Conservation (phyloP, 257 asterid genomes). For the Solanum megistacrolobum region DNA sequence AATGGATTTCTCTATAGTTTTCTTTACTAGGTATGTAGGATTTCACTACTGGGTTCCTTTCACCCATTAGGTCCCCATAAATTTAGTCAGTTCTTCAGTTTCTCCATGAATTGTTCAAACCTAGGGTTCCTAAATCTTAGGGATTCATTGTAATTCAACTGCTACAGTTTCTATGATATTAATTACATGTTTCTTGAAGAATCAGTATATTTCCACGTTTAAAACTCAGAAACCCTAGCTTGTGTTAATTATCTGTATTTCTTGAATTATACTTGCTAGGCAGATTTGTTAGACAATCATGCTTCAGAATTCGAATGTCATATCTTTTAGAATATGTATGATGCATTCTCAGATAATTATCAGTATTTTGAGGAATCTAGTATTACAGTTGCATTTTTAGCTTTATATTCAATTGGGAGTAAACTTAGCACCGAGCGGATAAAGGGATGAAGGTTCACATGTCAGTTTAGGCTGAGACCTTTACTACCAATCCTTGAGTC, state of each 20-base stretch:
- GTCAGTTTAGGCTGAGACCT: too few relatives aligned
- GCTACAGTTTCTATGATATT: background rate
- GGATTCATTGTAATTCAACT: too few relatives aligned
- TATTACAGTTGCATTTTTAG: too few relatives aligned
- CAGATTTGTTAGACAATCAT: background rate
- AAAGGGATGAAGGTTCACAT: background rate
- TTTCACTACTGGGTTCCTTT: background rate
- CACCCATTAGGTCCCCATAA: background rate
- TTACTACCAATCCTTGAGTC: background rate
- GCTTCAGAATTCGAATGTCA: too few relatives aligned
- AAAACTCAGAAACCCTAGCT: background rate
- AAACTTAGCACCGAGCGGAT: background rate
- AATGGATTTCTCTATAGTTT: background rate
- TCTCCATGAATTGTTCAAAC: background rate
- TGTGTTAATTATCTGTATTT: too few relatives aligned
- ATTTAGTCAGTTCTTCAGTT: too few relatives aligned
- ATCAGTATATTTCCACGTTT: background rate
- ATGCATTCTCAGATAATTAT: too few relatives aligned
- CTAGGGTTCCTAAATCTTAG: background rate
- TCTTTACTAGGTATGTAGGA: background rate
- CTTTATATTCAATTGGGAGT: background rate
- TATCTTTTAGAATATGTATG: too few relatives aligned
- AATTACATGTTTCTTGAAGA: background rate
- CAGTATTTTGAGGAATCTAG: too few relatives aligned
- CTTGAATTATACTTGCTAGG: background rate